These are phyloP conservation scores for Cladorrhinum samala DNA, from an alignment of 495 filamentous ascomycete species.

Conservation along the genomic window DNA sequence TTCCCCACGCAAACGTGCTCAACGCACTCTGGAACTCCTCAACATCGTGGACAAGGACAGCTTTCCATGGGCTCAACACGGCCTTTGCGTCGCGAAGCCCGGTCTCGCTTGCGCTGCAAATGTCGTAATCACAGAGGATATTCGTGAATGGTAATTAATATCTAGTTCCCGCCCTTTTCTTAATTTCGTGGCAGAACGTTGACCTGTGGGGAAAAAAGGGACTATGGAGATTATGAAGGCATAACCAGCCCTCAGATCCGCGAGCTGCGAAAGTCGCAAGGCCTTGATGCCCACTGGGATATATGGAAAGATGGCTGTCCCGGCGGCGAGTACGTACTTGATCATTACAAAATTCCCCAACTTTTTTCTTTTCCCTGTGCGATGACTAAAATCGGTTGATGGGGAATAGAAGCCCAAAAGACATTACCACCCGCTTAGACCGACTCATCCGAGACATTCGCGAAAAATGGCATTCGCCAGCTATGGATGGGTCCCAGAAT, in stretches of 20 bases:
- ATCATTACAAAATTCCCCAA: background rate
- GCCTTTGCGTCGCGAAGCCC: constrained; percentile 22
- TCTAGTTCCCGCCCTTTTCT: background rate
- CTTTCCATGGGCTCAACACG: constrained; percentile 43
- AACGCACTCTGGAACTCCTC: constrained; percentile 81
- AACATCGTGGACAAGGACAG: constrained; percentile 43
- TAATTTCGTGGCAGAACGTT: background rate
- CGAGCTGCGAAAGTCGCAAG: constrained; percentile 50
- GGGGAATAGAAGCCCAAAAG: constrained; percentile 44
- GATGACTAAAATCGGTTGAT: constrained; percentile 2
- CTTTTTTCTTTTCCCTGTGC: background rate
- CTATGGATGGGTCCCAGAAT: constrained; percentile 37
- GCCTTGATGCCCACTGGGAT: constrained; percentile 59
- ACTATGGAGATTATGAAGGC: constrained; percentile 94
- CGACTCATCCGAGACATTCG: constrained; percentile 68
- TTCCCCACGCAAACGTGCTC: constrained; percentile 79
- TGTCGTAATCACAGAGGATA: constrained; percentile 66
- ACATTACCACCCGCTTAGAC: constrained; percentile 65
- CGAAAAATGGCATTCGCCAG: constrained; percentile 47
- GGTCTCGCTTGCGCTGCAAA: constrained; percentile 38
- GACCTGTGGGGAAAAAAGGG: constrained; percentile 31
- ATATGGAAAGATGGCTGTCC: constrained; percentile 82
- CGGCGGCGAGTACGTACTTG: constrained; percentile 53
- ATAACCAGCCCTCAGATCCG: constrained; percentile 70
- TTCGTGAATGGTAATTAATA: constrained; percentile 62